These are phyloP conservation scores for Pythium rishiriense DNA, from an alignment of 352 stramenopile species.

Conservation along the genomic window DNA sequence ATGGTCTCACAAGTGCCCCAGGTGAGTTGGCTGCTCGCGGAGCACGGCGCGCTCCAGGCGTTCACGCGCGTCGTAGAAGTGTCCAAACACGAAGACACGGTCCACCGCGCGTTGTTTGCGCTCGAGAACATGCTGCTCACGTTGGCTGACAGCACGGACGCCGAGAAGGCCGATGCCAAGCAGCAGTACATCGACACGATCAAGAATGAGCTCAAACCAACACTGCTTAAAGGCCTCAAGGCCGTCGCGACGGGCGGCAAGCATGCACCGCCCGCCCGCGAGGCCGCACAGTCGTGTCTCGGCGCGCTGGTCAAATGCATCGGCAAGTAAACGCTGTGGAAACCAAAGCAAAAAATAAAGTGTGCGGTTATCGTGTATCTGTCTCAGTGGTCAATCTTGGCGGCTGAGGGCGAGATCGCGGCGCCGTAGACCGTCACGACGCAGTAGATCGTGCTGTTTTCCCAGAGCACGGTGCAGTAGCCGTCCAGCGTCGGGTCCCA, in stretches of 20 bases:
- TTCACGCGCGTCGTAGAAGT: constrained; percentile 57
- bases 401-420: constrained; percentile 75
- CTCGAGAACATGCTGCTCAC: constrained; percentile 75
- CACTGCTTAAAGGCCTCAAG: constrained; percentile 42
- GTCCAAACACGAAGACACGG: constrained; percentile 58
- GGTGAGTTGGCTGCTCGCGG: constrained; percentile 71
- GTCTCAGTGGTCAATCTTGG: constrained; percentile 64
- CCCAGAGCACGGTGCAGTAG: constrained; percentile 83
- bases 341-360: neutral
- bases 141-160: constrained; percentile 19
- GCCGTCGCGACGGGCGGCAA: constrained; percentile 25
- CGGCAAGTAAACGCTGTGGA: constrained; percentile 21
- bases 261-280: constrained; percentile 31
- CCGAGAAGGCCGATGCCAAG: constrained; percentile 48
- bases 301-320: constrained; percentile 34
- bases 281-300: constrained; percentile 53
- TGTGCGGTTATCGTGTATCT: neutral
- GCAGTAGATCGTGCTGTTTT: constrained; percentile 87
- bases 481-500: constrained; percentile 79
- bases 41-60: constrained; percentile 60
- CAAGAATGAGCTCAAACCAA: constrained; percentile 31
- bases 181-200: constrained; percentile 43
- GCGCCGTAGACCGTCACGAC: constrained; percentile 82
- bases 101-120: constrained; percentile 75
- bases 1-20: constrained; percentile 89